Percentiles rank a stretch among this genome's conserved stretches.
Evolutionary conservation across 2,329 filamentous ascomycete genomes (phyloP).

Genomic region (Clonostachys chloroleuca): DNA sequence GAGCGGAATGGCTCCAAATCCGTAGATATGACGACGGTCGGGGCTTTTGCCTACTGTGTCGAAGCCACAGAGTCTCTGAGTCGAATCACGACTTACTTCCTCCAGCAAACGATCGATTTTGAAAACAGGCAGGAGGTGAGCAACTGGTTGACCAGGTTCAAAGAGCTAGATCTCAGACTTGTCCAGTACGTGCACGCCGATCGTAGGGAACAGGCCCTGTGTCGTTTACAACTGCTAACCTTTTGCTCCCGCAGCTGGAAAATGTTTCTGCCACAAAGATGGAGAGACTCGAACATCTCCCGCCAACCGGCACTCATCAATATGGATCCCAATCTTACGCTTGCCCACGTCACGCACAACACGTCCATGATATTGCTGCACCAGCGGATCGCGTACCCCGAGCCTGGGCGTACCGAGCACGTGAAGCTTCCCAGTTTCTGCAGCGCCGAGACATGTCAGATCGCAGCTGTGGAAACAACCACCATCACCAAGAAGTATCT

Average conservation of each 20-base stretch:
- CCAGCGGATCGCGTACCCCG: constrained; percentile 40
- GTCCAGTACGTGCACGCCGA: constrained; percentile 23
- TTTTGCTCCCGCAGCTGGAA: constrained; percentile 24
- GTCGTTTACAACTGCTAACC: background rate
- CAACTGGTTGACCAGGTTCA: constrained; percentile 39
- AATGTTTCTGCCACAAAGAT: constrained; percentile 34
- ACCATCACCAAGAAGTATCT: constrained; percentile 41
- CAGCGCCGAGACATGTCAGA: constrained; percentile 42
- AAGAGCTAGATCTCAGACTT: constrained; percentile 38
- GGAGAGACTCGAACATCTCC: constrained; percentile 28
- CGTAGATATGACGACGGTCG: constrained; percentile 28
- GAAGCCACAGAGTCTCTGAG: constrained; percentile 41
- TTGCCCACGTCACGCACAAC: constrained; percentile 44
- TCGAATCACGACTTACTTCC: constrained; percentile 36
- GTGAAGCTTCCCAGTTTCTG: constrained; percentile 31
- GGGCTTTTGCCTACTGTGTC: constrained; percentile 39
- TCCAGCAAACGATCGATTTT: constrained; percentile 35
- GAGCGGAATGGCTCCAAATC: constrained; percentile 5
- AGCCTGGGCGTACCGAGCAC: constrained; percentile 16
- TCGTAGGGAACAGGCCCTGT: background rate
- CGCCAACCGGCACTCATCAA: constrained; percentile 12
- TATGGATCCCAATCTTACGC: constrained; percentile 44
- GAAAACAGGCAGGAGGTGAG: constrained; percentile 30
- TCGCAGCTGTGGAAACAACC: constrained; percentile 37
- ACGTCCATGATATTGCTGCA: constrained; percentile 44